These are phyloP conservation scores for Lentinula aciculospora DNA, from an alignment of 768 basidiomycete species.

Conservation along the genomic window DNA sequence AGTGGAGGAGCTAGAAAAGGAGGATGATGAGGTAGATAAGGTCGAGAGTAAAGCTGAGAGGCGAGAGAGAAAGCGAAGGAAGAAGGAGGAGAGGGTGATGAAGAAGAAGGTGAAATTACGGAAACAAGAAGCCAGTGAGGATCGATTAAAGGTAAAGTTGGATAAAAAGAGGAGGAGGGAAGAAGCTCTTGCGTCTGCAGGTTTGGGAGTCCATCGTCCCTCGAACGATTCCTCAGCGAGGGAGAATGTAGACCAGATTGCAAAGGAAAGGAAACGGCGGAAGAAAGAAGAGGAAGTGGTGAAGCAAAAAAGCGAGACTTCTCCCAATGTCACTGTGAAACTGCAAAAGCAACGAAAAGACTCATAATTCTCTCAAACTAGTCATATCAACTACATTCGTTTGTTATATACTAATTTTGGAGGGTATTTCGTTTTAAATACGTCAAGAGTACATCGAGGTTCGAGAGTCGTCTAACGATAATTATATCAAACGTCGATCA, in stretches of 20 bases:
- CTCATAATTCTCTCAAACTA: too few relatives aligned
- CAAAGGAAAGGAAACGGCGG: conserved; percentile 15
- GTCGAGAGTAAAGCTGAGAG: conserved; percentile 10
- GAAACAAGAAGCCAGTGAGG: not conserved
- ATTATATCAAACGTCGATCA: not conserved
- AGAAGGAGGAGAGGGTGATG: not conserved
- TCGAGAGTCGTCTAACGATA: not conserved
- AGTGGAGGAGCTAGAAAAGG: not conserved
- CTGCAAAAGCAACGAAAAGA: too few relatives aligned
- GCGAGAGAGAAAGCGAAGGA: conserved; percentile 1
- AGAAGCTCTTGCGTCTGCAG: not conserved
- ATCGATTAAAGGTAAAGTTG: not conserved
- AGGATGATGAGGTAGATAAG: conserved; percentile 6
- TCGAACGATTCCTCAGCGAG: not conserved
- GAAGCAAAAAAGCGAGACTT: not conserved
- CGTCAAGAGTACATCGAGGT: not conserved
- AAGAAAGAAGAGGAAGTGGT: conserved; percentile 6
- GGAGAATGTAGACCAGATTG: not conserved
- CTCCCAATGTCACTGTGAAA: too few relatives aligned
- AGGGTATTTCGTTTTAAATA: not conserved
- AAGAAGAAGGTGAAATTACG: not conserved
- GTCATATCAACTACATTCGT: not conserved
- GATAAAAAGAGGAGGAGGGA: not conserved
- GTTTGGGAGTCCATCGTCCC: not conserved
- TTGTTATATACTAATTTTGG: not conserved